Evolutionary conservation across 163 green algal genomes (phyloP).

Genomic region (Chlorella variabilis): DNA sequence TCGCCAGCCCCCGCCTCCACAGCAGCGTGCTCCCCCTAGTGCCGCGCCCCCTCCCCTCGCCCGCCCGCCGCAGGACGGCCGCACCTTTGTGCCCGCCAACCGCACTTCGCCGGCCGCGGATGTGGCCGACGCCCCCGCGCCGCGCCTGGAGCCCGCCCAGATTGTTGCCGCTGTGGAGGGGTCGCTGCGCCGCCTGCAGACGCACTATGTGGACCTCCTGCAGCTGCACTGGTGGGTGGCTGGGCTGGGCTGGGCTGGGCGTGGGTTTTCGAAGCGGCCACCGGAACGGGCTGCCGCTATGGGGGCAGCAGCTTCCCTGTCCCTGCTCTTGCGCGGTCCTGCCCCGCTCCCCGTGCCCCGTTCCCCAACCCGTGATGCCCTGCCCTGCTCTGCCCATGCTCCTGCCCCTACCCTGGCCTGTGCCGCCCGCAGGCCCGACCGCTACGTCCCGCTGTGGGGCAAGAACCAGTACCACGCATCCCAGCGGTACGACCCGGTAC

Average conservation of each 20-base stretch:
- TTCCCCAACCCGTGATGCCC: too few species aligned
- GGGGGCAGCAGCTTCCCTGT: too few species aligned
- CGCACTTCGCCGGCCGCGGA: slow-evolving; percentile 1
- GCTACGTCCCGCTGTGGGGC: slow-evolving; percentile 25
- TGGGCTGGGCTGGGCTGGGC: too few species aligned
- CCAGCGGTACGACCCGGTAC: slow-evolving; percentile 49
- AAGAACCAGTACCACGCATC: slow-evolving; percentile 62
- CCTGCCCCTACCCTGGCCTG: too few species aligned
- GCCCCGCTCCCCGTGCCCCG: too few species aligned
- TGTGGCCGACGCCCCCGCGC: not conserved
- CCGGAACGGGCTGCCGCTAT: too few species aligned
- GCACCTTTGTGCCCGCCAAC: slow-evolving; percentile 46
- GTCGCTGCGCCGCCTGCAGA: slow-evolving; percentile 77
- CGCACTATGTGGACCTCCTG: slow-evolving; percentile 89
- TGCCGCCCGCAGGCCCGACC: not conserved
- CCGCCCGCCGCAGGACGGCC: slow-evolving; percentile 38
- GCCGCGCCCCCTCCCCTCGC: too few species aligned
- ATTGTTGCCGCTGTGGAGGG: slow-evolving; percentile 77
- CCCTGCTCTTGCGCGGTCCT: too few species aligned
- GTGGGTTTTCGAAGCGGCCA: too few species aligned
- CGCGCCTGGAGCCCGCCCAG: slow-evolving; percentile 26
- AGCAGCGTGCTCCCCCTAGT: too few species aligned
- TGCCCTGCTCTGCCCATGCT: too few species aligned
- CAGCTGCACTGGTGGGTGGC: slow-evolving; percentile 76
- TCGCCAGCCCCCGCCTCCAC: too few species aligned